Evolutionary conservation across 306 rosid genomes (phyloP), one percentile per base, ranked within the genome.

Genomic region (Cucurbita moschata): DNA sequence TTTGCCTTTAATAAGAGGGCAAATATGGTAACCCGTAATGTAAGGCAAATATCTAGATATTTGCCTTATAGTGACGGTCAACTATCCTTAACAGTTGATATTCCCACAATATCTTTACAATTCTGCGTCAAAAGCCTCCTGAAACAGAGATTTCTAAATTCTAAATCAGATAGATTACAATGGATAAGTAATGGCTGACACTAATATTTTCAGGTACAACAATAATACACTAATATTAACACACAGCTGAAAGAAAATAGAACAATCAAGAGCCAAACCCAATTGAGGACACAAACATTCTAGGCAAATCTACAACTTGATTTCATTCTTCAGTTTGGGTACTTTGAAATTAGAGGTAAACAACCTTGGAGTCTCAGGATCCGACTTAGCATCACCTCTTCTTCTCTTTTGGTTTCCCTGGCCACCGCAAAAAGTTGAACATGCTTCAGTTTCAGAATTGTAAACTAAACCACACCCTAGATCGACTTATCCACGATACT

Each of bases 321-420:
- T 46, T 65, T 26, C 60, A n/a, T 53, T 71, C 61, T 71, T 71
- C 75, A 71, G 61, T 71, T 71, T 71, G 9, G 75, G 75, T 30
- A 71, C 75, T 39, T 50, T 53, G 75, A 71, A 71, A 71, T 37
- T 71, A 51, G 61, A 71, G 9, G 75, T 50, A 35, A 71, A 71
- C 61, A 71, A 71, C 56, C 75, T 71, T 51, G 75, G 75, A 53
- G 60, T 71, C 15, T 59, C 49, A 30, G 47, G 46, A 16, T 71
- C 11, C 23, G 56, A 21, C 21, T 46, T 67, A 67, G 13, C 56
- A 67, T 38, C 74, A 70, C 13, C n/a, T 37, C 47, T 16, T 52
- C 49, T 71, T 39, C 60, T 50, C 39, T 51, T 53, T 51, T 4
- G 47, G 56, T 23, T 71, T 51, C n/a, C 75, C 60, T 53, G 43